Evolutionary conservation across 345 rosid genomes (phyloP).

Genomic region (Eucalyptus erythrocorys): DNA sequence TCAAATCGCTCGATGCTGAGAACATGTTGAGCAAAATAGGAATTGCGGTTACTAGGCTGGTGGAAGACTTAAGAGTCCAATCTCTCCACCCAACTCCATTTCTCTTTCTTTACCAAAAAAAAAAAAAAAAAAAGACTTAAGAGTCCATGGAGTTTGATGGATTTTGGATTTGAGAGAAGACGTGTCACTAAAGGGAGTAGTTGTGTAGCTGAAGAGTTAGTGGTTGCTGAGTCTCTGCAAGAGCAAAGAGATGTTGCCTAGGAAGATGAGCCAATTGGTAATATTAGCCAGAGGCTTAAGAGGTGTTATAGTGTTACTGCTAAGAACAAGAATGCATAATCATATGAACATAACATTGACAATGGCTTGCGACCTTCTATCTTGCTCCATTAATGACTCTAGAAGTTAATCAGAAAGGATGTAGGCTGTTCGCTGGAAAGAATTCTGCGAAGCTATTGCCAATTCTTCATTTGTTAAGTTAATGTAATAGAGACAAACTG

Average conservation of each 20-base stretch:
- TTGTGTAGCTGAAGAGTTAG: not conserved
- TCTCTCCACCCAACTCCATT: too few relatives aligned
- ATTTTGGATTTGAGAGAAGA: not conserved
- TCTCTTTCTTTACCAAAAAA: too few relatives aligned
- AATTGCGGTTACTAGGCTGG: not conserved
- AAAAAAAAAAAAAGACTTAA: too few relatives aligned
- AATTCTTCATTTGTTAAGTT: not conserved
- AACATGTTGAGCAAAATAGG: conserved; percentile 55
- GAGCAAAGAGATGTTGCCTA: too few relatives aligned
- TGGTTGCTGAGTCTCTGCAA: not conserved
- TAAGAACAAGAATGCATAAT: not conserved
- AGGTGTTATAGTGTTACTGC: not conserved
- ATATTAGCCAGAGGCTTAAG: not conserved
- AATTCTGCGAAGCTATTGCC: not conserved
- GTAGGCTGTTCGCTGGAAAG: not conserved
- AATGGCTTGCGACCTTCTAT: not conserved
- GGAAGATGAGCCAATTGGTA: not conserved
- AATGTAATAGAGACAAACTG: not conserved
- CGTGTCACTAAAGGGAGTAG: not conserved
- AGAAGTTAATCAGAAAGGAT: not conserved
- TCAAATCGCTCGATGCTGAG: conserved; percentile 3
- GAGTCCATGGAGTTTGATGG: not conserved
- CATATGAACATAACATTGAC: conserved; percentile 3
- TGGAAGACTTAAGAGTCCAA: not conserved
- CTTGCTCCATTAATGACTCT: not conserved